These are phyloP conservation scores for Stromatinia cepivora DNA, from an alignment of 2,329 filamentous ascomycete genomes.

Conservation along the genomic window DNA sequence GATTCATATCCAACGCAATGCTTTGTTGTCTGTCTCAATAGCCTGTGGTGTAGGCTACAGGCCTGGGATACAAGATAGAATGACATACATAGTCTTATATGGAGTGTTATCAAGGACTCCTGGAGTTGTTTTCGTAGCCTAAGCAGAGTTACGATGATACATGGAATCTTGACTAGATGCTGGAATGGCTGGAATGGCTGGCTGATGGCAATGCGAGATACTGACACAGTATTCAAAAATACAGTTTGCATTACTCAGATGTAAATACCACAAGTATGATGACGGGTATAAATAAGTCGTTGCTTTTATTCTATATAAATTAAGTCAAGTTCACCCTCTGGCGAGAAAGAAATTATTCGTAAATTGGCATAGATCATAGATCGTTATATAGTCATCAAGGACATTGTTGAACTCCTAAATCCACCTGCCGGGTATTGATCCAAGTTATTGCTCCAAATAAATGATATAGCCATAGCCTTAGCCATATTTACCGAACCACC, in stretches of 20 bases:
- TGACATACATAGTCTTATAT: too few species aligned
- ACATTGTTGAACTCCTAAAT: slow-evolving; percentile 1
- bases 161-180: background rate
- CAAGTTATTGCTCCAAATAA: slow-evolving; percentile 5
- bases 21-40: too few species aligned
- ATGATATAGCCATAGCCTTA: background rate
- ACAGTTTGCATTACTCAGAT: background rate
- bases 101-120: too few species aligned
- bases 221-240: background rate
- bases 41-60: too few species aligned
- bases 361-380: slow-evolving; percentile 6
- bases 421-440: slow-evolving; percentile 14
- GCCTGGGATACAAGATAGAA: too few species aligned
- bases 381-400: slow-evolving; percentile 7
- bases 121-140: too few species aligned
- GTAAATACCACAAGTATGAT: background rate
- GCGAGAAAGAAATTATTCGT: background rate
- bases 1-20: too few species aligned
- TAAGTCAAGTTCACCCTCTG: background rate
- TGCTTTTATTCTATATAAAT: slow-evolving; percentile 5
- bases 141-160: too few species aligned
- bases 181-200: background rate
- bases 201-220: too few species aligned
- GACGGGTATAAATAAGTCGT: background rate
- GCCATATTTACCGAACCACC: background rate